These are phyloP conservation scores for Chaetomium strumarium DNA, from an alignment of 2,329 filamentous ascomycete species.

Conservation along the genomic window DNA sequence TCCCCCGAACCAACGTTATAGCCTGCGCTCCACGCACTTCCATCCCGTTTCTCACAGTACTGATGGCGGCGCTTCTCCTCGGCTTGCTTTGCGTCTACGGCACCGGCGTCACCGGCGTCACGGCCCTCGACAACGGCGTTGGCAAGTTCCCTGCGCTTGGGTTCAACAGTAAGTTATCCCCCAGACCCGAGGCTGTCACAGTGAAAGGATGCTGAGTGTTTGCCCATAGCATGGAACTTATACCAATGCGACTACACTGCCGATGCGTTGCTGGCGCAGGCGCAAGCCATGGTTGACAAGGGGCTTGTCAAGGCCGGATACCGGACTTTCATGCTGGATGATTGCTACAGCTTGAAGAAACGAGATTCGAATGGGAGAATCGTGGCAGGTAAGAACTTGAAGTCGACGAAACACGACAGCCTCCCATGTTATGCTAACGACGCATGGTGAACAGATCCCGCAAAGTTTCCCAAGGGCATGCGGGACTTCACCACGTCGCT, in stretches of 20 bases:
- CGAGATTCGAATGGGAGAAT: conserved; percentile 3
- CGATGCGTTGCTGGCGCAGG: conserved; percentile 7
- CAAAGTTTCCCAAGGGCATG: conserved; percentile 15
- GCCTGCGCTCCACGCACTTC: too few species aligned
- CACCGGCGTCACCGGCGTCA: neutral
- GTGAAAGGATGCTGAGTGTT: too few species aligned
- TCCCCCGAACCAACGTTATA: too few species aligned
- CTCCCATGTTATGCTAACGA: neutral
- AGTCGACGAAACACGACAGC: neutral
- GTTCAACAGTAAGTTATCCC: conserved; percentile 8
- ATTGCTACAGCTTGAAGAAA: conserved; percentile 12
- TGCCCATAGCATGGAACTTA: neutral
- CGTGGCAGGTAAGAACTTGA: conserved; percentile 2
- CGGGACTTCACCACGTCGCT: conserved; percentile 11
- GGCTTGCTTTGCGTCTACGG: neutral
- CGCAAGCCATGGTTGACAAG: conserved; percentile 10
- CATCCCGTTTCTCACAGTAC: too few species aligned
- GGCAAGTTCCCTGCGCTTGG: conserved; percentile 13
- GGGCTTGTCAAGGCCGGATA: conserved; percentile 13
- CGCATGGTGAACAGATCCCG: neutral
- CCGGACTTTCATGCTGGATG: conserved; percentile 14
- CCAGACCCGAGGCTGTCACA: too few species aligned
- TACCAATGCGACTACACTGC: conserved; percentile 12
- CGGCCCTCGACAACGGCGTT: conserved; percentile 9
- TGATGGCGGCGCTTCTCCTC: neutral